Evolutionary conservation across 768 basidiomycete species (phyloP).

Genomic region (Tricholoma terreum): DNA sequence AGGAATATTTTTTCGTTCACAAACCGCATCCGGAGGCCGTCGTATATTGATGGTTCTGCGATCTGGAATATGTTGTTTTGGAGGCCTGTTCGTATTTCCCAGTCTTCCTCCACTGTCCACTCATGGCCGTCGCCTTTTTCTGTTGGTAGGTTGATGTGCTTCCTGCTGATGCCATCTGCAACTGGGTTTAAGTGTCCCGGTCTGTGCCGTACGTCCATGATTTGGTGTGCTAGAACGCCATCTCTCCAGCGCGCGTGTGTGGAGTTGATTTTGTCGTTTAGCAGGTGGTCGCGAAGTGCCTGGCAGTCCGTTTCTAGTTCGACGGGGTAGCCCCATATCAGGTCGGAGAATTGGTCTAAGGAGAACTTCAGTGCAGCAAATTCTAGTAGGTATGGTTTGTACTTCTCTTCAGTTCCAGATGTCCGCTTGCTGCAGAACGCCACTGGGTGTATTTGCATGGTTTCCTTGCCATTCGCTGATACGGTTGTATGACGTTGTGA

Average conservation of each 20-base stretch:
- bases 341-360: conserved; percentile 24
- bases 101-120: conserved; percentile 27
- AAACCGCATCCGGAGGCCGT: conserved; percentile 15
- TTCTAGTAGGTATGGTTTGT: conserved; percentile 28
- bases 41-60: not conserved
- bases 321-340: conserved; percentile 23
- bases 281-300: conserved; percentile 25
- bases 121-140: not conserved
- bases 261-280: conserved; percentile 16
- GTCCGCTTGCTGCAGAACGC: too few relatives aligned
- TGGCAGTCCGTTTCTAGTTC: conserved; percentile 33
- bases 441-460: too few relatives aligned
- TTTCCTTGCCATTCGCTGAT: too few relatives aligned
- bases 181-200: conserved; percentile 17
- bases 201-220: conserved; percentile 20
- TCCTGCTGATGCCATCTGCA: conserved; percentile 28
- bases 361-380: conserved; percentile 33
- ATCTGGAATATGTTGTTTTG: conserved; percentile 7
- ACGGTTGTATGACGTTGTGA: too few relatives aligned
- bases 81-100: conserved; percentile 19
- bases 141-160: conserved; percentile 11
- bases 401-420: too few relatives aligned
- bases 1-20: conserved; percentile 19
- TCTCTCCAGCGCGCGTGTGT: conserved; percentile 29
- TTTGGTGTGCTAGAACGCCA: conserved; percentile 20